Evolutionary conservation across 306 rosid genomes (phyloP).

Genomic region (Luffa aegyptiaca): DNA sequence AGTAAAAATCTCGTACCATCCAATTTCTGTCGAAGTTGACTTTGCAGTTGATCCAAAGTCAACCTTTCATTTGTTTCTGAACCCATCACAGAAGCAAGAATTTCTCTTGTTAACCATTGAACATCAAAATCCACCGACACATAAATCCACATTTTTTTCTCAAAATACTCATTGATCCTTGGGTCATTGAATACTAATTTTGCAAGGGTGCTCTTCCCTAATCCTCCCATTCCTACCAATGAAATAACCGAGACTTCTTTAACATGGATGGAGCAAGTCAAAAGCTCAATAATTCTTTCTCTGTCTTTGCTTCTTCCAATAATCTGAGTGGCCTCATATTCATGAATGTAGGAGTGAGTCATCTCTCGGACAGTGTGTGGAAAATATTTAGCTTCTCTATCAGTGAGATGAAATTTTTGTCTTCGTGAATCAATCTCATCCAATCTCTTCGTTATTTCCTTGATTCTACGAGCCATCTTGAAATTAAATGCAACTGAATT

Average conservation of each 20-base stretch:
- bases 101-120: not conserved
- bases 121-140: not conserved
- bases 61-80: not conserved
- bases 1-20: conserved; percentile 15
- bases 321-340: no score
- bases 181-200: not conserved
- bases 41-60: not conserved
- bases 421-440: not conserved
- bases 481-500: not conserved
- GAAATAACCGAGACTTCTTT: not conserved
- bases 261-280: not conserved
- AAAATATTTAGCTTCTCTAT: not conserved
- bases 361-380: not conserved
- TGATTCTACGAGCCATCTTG: not conserved
- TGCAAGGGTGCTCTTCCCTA: not conserved
- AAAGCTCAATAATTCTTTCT: not conserved
- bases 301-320: not conserved
- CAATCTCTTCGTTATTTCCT: not conserved
- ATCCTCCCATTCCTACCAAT: not conserved
- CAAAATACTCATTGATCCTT: not conserved
- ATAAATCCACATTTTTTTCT: not conserved
- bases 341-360: not conserved
- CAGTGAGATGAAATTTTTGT: not conserved
- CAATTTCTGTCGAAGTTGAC: not conserved
- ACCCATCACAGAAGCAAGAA: not conserved